Conservation (phyloP, 192 early-diverging fungal genomes). For the Gorgonomyces haynaldii region DNA sequence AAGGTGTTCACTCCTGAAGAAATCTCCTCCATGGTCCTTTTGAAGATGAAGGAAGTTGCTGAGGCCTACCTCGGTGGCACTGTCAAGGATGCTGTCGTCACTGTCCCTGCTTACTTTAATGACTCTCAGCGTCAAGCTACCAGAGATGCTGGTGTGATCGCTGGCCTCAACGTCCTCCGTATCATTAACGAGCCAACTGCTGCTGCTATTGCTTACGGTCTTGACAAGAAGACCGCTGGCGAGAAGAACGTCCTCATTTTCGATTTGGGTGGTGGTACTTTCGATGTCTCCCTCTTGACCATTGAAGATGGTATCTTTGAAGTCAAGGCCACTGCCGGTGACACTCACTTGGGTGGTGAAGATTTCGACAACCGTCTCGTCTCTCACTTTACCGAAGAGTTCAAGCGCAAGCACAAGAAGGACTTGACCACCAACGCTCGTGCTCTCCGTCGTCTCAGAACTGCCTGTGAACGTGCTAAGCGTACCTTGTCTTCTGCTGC, state of each 20-base stretch:
- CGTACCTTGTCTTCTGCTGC: slow-evolving; percentile 87
- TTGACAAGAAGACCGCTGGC: slow-evolving; percentile 86
- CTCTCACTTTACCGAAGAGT: slow-evolving; percentile 86
- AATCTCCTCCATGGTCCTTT: slow-evolving; percentile 93
- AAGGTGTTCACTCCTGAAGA: slow-evolving; percentile 94
- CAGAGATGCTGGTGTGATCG: slow-evolving; percentile 96
- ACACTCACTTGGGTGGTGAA: slow-evolving; percentile 98
- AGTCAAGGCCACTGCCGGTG: slow-evolving; percentile 97
- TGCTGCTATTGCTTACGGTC: slow-evolving; percentile 97
- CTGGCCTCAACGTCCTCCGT: slow-evolving; percentile 94
- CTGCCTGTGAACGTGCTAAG: slow-evolving; percentile 96
- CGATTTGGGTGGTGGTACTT: slow-evolving; percentile 96
- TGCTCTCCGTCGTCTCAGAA: slow-evolving; percentile 92
- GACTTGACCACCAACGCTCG: slow-evolving; percentile 82
- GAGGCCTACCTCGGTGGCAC: slow-evolving; percentile 68
- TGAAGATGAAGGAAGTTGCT: slow-evolving; percentile 98
- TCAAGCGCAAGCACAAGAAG: slow-evolving; percentile 98
- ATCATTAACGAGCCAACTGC: slow-evolving; percentile 99
- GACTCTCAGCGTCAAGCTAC: slow-evolving; percentile 99
- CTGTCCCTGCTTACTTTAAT: slow-evolving; percentile 98
- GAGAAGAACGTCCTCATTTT: slow-evolving; percentile 94
- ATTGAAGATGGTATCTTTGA: slow-evolving; percentile 98
- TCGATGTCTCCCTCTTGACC: slow-evolving; percentile 93
- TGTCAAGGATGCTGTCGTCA: slow-evolving; percentile 88
- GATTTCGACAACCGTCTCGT: slow-evolving; percentile 99